A percentile compares a stretch with the other conserved stretches of the same genome.
These are phyloP conservation scores for Bruguiera hainesii DNA, from an alignment of 441 rosid genomes.

Conservation along the genomic window DNA sequence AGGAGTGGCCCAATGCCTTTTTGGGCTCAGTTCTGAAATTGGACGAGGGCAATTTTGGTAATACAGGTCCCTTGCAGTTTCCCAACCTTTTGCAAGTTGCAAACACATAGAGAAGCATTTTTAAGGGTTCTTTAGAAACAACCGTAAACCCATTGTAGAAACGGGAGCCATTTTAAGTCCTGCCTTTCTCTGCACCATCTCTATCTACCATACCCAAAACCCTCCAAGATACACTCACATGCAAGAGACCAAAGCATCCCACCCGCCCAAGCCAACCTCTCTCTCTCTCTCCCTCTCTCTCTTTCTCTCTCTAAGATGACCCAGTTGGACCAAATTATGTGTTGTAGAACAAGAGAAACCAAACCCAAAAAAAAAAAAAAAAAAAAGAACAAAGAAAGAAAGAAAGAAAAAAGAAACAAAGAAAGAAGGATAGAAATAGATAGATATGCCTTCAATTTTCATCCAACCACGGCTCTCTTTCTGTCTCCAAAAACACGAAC, in stretches of 20 bases:
- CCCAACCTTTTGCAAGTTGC: no score
- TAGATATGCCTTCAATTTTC: conserved; percentile 28
- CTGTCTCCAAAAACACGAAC: conserved; percentile 13
- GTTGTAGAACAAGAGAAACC: conserved; percentile 13
- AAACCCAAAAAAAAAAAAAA: not conserved
- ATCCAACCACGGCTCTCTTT: conserved; percentile 30
- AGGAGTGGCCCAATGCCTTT: no score
- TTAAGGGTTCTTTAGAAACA: no score
- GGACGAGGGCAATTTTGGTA: no score
- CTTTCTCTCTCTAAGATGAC: conserved; percentile 20
- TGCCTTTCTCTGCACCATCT: conserved; percentile 19
- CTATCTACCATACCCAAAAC: not conserved
- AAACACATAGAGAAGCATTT: no score
- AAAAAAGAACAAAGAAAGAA: not conserved
- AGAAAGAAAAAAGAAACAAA: conserved; percentile 1
- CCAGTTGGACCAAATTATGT: conserved; percentile 26
- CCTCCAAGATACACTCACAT: not conserved
- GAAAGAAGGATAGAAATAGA: not conserved
- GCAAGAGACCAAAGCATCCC: not conserved
- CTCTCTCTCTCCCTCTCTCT: not conserved
- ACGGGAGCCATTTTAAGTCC: conserved; percentile 24
- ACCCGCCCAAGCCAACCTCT: not conserved
- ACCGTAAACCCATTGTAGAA: no score
- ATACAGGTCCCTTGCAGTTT: no score
- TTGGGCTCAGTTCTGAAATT: no score